Percentiles rank a stretch among this genome's conserved stretches.
Evolutionary conservation across 2,329 filamentous ascomycete genomes (phyloP).

Genomic region (Aspergillus persii): DNA sequence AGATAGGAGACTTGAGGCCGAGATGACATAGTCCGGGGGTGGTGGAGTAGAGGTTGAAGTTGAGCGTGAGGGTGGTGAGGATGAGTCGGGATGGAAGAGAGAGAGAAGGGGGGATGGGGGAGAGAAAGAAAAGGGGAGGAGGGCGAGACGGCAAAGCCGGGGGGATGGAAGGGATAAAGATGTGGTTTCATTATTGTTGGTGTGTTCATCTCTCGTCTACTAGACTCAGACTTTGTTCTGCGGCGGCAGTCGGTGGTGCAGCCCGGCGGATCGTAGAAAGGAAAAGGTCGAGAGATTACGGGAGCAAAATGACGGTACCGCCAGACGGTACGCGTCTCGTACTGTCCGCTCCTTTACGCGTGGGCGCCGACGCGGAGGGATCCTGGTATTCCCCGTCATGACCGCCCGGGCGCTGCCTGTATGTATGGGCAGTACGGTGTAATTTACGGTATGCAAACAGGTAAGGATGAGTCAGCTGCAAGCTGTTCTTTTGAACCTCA

Average conservation of each 20-base stretch:
- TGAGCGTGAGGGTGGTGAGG: constrained; percentile 8
- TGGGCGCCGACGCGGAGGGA: background rate
- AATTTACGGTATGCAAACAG: too few species aligned
- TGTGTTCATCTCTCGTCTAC: constrained; percentile 26
- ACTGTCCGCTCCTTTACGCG: background rate
- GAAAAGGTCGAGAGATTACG: background rate
- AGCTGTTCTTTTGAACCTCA: too few species aligned
- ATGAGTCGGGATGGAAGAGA: constrained; percentile 11
- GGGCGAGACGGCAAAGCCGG: constrained; percentile 17
- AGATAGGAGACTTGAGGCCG: constrained; percentile 22
- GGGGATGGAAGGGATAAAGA: constrained; percentile 29
- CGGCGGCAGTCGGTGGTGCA: constrained; percentile 11
- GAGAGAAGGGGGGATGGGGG: constrained; percentile 13
- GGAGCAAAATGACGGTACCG: constrained; percentile 13
- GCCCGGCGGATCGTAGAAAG: constrained; percentile 13
- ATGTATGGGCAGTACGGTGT: background rate
- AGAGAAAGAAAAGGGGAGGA: constrained; percentile 13
- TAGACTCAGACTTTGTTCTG: constrained; percentile 20
- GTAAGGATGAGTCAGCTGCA: too few species aligned
- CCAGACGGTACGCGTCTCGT: constrained; percentile 4
- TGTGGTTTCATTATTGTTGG: constrained; percentile 34
- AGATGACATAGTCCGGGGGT: constrained; percentile 31
- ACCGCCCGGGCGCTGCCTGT: background rate
- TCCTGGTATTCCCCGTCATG: too few species aligned
- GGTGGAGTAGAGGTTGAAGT: constrained; percentile 20